Evolutionary conservation across 2,329 filamentous ascomycete genomes (phyloP), one percentile per base, ranked within the genome.

Genomic region (Sporothrix curviconia): DNA sequence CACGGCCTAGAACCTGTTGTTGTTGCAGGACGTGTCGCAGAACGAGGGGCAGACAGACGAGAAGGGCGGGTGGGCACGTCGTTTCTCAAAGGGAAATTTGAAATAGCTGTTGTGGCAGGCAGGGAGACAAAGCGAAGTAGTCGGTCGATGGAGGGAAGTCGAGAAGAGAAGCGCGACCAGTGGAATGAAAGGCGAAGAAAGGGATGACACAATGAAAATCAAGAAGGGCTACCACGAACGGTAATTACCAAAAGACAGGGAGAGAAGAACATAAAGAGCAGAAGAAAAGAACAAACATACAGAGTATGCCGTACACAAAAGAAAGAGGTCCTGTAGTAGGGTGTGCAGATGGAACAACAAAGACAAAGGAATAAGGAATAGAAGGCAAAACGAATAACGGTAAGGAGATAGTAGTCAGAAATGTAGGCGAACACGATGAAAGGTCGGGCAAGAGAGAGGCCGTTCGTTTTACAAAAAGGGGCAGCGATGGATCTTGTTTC

Each of bases 21-120:
- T 25, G 55, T 57, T 57, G 40, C 55, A 57, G 40, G 24, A 47
- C 12, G 11, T 53, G 55, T 57, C 55, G 55, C 55, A 57, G 47
- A 49, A 39, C 24, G n/a, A 19, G 42, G 25, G 43, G 12, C 30
- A 6, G 24, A 14, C 22, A 32, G 24, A 24, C 25, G 28, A 32
- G 44, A n/a, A 15, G 15, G 51, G 30, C 19, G 32, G n/a, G 22
- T 34, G 25, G 17, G 17, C 3, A 42, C 19, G 19, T 44, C 46
- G 55, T 43, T n/a, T n/a, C n/a, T n/a, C n/a, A n/a, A n/a, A n/a
- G n/a, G n/a, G n/a, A n/a, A n/a, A n/a, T n/a, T n/a, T n/a, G n/a
- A n/a, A n/a, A n/a, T n/a, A n/a, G n/a, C n/a, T n/a, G n/a, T n/a
- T n/a, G n/a, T n/a, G n/a, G n/a, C n/a, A n/a, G n/a, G n/a, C n/a